Conservation (phyloP, 225 moss, liverwort and hornwort species). For the Marchantia polymorpha region DNA sequence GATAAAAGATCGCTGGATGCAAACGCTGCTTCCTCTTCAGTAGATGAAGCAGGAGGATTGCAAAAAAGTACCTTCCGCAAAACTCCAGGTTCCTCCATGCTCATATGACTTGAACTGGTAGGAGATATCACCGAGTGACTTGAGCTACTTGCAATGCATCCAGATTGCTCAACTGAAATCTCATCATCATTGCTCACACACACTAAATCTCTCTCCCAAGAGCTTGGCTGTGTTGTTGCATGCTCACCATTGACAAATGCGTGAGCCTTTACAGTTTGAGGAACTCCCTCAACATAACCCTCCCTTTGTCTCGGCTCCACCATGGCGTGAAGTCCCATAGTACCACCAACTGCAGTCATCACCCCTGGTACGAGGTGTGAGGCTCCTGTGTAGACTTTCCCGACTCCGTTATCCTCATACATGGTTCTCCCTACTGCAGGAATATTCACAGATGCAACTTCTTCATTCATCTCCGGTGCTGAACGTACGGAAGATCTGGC, state of each 20-base stretch:
- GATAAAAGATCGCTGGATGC: slow-evolving; percentile 26
- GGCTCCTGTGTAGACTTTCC: slow-evolving; percentile 22
- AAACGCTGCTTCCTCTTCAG: slow-evolving; percentile 13
- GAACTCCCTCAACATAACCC: slow-evolving; percentile 13
- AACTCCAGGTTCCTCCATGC: slow-evolving; percentile 34
- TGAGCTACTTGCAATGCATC: slow-evolving; percentile 34
- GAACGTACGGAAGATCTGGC: slow-evolving; percentile 63
- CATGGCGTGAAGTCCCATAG: slow-evolving; percentile 38
- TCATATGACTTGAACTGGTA: slow-evolving; percentile 28
- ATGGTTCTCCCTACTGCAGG: slow-evolving; percentile 33
- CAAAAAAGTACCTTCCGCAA: slow-evolving; percentile 24
- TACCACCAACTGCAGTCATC: slow-evolving; percentile 21
- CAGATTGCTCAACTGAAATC: slow-evolving; percentile 35
- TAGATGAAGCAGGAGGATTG: slow-evolving; percentile 18
- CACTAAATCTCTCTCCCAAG: slow-evolving; percentile 34
- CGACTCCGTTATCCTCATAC: slow-evolving; percentile 18
- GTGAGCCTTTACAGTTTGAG: slow-evolving; percentile 19
- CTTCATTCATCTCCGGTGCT: slow-evolving; percentile 42
- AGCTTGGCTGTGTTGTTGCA: slow-evolving; percentile 9
- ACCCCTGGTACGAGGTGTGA: neutral
- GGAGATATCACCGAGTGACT: slow-evolving; percentile 32
- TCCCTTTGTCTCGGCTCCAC: slow-evolving; percentile 28
- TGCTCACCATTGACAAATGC: slow-evolving; percentile 33
- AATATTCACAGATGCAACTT: slow-evolving; percentile 23
- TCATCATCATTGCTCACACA: slow-evolving; percentile 28